Conservation (phyloP, 2,329 filamentous ascomycete genomes). For the Cryoendolithus antarcticus region DNA sequence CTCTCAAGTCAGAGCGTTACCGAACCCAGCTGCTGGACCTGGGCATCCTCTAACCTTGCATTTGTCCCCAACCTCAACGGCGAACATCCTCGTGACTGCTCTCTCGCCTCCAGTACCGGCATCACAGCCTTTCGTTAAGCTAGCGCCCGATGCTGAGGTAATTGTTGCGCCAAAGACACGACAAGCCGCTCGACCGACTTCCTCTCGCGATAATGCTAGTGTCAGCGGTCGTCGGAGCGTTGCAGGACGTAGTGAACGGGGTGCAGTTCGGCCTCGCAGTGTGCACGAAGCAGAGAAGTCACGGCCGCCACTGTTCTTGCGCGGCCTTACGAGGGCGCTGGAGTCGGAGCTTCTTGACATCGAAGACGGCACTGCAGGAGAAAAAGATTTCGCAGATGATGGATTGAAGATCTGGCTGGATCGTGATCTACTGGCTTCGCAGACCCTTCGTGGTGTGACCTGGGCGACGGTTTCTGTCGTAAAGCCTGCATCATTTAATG, state of each 20-base stretch:
- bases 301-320: slow-evolving; percentile 58
- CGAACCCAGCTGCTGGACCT: slow-evolving; percentile 55
- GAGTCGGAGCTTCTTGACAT: slow-evolving; percentile 62
- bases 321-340: slow-evolving; percentile 60
- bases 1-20: slow-evolving; percentile 82
- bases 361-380: slow-evolving; percentile 31
- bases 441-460: slow-evolving; percentile 60
- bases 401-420: slow-evolving; percentile 75
- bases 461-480: slow-evolving; percentile 81
- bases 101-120: slow-evolving; percentile 61
- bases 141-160: slow-evolving; percentile 87
- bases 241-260: slow-evolving; percentile 51
- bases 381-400: slow-evolving; percentile 38
- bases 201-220: slow-evolving; percentile 65
- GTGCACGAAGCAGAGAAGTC: slow-evolving; percentile 52
- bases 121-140: slow-evolving; percentile 72
- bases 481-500: slow-evolving; percentile 63
- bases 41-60: slow-evolving; percentile 81
- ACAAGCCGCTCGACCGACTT: slow-evolving; percentile 45
- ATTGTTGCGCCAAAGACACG: slow-evolving; percentile 92
- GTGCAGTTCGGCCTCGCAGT: slow-evolving; percentile 27
- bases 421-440: slow-evolving; percentile 58
- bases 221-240: slow-evolving; percentile 65
- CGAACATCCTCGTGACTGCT: slow-evolving; percentile 75
- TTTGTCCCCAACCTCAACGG: slow-evolving; percentile 87